Evolutionary conservation across 2,329 filamentous ascomycete species (phyloP), one percentile per base, ranked within the genome.

Genomic region (Penicillium psychrosexuale): DNA sequence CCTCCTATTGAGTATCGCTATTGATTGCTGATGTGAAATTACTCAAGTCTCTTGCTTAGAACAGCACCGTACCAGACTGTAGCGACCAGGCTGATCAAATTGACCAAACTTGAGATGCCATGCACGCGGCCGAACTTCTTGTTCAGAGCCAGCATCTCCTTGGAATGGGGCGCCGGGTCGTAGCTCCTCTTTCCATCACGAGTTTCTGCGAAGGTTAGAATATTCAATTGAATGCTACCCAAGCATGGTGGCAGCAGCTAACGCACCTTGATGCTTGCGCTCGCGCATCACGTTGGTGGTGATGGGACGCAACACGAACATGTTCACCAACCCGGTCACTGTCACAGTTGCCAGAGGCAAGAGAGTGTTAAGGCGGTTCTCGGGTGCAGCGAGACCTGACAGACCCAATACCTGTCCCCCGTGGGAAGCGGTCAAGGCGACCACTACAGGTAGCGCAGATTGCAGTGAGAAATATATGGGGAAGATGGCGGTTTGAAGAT

Each of bases 131-230:
- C 84, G 72, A 97, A 97, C 60, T 79, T 80, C 75, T 85, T 89
- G 78, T 93, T 96, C 65, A 96, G 73, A 8, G 79, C 80, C 63
- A 84, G 74, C 92, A 97, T 97, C 77, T 93, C 90, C 63, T 86
- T 80, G 5, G 89, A 94, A 67, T 96, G 90, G 37, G 91, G 89
- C 1, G 86, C 82, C 49, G 83, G 77, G 61, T 96, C 91, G 67
- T 88, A 89, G 73, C 86, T 90, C 70, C 88, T 89, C 81, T 96
- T 97, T 51, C 91, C 91, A 70, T 97, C 93, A 66, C 87, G 85
- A 58, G 88, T 91, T 79, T 93, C 92, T 82, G 38, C 5, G 15
- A 43, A n/a, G n/a, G 40, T 62, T 39, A 62, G 58, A 24, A 46
- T 27, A 19, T n/a, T 24, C 30, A n/a, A 34, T 22, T 34, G 12